Base-by-base conservation (phyloP, 163 green algal genomes). In the Chlamydomonas reinhardtii region DNA sequence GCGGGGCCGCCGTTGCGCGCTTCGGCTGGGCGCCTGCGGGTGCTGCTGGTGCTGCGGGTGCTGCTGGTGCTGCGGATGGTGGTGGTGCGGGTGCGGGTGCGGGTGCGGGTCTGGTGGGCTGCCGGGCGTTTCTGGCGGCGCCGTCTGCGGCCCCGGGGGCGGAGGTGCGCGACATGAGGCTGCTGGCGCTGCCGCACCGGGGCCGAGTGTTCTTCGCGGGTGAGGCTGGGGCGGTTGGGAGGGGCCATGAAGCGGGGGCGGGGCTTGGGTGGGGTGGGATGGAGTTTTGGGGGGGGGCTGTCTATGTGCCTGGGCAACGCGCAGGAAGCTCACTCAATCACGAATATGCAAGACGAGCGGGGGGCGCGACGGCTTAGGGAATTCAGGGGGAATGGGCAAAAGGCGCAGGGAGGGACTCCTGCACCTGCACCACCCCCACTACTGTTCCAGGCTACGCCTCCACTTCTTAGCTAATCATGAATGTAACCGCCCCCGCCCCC, bases 131-230 rank as follows among this genome's bases (percentile, higher is more conserved):
- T 14, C 48, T 56, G 48, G 48, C 48, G 48, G 48, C 48, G 48
- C 48, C 48, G 48, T 17, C 48, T 9, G 48, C 48, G 68, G 65
- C 43, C 19, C 37, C 68, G 43, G 31, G 65, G 4, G 79, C 52
- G 11, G 68, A 72, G 37, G 43, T 37, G 32, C 48, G 68, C 25
- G 79, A 85, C 79, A 85, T 85, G 79, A 9, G 6, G 68, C 52
- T 85, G 66, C 79, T 85, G 68, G 79, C 52, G 32, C 29, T 39
- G 24, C 79, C 79, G 31, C 35, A 71, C 32, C 71, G 72, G 52
- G 79, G 79, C 32, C 32, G 54, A 3, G 11, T 85, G 27, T 85
- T 85, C 20, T 85, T 85, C 27, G 79, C 79, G 11, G 79, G 79
- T 85, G 37, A n/a, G 69, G 11, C 29, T 17, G 4, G 61, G 24